Percentiles rank a stretch among this genome's conserved stretches.
Conservation (phyloP, 495 filamentous ascomycete species). For the Hypoxylon perforatum region DNA sequence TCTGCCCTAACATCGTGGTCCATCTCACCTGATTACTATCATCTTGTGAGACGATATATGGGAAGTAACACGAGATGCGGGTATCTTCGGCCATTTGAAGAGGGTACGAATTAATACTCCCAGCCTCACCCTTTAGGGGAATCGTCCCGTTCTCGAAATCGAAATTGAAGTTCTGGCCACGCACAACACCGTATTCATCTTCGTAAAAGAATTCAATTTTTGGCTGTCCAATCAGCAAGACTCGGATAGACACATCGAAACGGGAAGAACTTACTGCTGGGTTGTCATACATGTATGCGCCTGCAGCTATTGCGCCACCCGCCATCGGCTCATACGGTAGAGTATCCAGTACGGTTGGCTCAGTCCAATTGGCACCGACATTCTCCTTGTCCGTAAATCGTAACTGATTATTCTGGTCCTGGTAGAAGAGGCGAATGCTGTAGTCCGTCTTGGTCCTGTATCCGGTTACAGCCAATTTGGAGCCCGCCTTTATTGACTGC, state of each 20-base stretch:
- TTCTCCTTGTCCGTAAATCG: constrained; percentile 31
- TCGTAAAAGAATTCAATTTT: constrained; percentile 38
- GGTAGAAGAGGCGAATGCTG: constrained; percentile 33
- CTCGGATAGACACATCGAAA: background rate
- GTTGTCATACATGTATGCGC: constrained; percentile 19
- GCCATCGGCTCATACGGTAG: constrained; percentile 27
- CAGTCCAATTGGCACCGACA: constrained; percentile 18
- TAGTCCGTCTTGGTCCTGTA: constrained; percentile 27
- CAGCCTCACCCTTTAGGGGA: constrained; percentile 25
- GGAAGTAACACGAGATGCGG: constrained; percentile 25
- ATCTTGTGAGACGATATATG: constrained; percentile 33
- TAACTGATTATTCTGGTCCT: constrained; percentile 23
- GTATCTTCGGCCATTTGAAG: constrained; percentile 20
- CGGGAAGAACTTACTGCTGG: constrained; percentile 21
- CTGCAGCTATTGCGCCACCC: constrained; percentile 26
- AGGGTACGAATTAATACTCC: constrained; percentile 30
- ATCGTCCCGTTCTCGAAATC: constrained; percentile 29
- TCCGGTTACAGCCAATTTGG: constrained; percentile 31
- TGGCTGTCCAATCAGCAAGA: constrained; percentile 26
- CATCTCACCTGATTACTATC: constrained; percentile 24
- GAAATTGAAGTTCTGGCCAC: constrained; percentile 39
- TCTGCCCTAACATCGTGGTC: constrained; percentile 22
- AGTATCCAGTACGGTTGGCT: constrained; percentile 11
- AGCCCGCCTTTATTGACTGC: constrained; percentile 12
- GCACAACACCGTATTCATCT: constrained; percentile 31